phyloP scores from a whole-genome alignment of 116 monocot genomes.

The Papilionanthe hybrid region DNA sequence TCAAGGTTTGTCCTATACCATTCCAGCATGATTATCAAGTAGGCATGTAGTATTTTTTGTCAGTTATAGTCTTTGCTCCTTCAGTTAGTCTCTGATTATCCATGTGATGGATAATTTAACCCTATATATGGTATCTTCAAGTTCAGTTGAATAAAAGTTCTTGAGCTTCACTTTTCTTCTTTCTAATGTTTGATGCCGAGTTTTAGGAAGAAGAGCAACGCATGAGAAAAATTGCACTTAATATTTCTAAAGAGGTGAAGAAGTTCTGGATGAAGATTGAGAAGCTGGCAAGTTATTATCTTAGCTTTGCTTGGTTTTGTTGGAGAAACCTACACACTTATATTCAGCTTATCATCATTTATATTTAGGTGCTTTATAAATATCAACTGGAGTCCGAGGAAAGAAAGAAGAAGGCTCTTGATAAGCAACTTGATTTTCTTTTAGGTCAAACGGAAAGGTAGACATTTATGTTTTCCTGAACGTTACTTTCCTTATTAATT shows the following conservation, averaged over 20 bases:
- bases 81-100: neutral
- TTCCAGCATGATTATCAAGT: neutral
- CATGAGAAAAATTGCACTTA: conserved; percentile 68
- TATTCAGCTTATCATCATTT: neutral
- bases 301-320: neutral
- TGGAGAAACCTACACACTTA: neutral
- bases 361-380: conserved; percentile 82
- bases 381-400: conserved; percentile 90
- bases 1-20: conserved; percentile 55
- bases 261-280: conserved; percentile 98
- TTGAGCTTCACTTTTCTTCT: neutral
- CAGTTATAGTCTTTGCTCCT: neutral
- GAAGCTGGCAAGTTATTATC: conserved; percentile 62
- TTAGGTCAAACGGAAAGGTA: conserved; percentile 98
- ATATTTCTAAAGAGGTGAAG: conserved; percentile 96
- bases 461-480: neutral
- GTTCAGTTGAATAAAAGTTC: neutral
- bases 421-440: conserved; percentile 98
- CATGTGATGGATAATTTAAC: neutral
- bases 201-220: conserved; percentile 91
- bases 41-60: neutral
- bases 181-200: neutral
- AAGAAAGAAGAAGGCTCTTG: conserved; percentile 91
- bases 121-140: neutral
- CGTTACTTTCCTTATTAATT: neutral